Conservation (phyloP, 768 basidiomycete species). For the Tricholoma matsutake region DNA sequence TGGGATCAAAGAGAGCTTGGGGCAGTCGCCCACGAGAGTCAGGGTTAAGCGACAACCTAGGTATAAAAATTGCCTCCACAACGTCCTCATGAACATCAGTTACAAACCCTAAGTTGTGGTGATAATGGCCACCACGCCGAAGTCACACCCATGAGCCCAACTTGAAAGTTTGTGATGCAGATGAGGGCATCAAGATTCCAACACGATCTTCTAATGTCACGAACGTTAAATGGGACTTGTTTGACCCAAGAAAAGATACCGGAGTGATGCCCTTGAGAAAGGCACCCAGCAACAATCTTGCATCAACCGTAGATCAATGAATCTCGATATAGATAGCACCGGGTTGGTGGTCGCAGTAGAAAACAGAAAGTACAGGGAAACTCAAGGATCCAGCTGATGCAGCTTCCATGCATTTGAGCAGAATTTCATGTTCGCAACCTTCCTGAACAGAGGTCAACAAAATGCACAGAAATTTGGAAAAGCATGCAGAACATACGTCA, state of each 20-base stretch:
- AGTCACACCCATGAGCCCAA: neutral
- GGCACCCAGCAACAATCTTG: neutral
- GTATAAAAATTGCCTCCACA: neutral
- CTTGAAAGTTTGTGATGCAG: neutral
- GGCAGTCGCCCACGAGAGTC: neutral
- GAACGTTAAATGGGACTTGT: neutral
- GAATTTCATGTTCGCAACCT: neutral
- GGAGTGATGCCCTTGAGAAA: neutral
- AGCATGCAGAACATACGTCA: neutral
- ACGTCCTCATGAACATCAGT: neutral
- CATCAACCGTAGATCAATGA: neutral
- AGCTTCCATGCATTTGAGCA: neutral
- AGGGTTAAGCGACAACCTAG: neutral
- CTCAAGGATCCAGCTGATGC: neutral
- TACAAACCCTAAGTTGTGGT: neutral
- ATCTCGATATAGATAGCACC: neutral
- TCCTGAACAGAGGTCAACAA: neutral
- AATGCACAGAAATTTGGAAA: neutral
- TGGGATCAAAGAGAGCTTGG: neutral
- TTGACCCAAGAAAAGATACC: neutral
- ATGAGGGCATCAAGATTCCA: neutral
- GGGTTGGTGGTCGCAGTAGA: neutral
- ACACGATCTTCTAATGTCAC: neutral
- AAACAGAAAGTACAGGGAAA: neutral
- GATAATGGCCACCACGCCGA: neutral